These are phyloP conservation scores for Pestalotiopsis fici DNA, from an alignment of 2,329 filamentous ascomycete genomes.

Conservation along the genomic window DNA sequence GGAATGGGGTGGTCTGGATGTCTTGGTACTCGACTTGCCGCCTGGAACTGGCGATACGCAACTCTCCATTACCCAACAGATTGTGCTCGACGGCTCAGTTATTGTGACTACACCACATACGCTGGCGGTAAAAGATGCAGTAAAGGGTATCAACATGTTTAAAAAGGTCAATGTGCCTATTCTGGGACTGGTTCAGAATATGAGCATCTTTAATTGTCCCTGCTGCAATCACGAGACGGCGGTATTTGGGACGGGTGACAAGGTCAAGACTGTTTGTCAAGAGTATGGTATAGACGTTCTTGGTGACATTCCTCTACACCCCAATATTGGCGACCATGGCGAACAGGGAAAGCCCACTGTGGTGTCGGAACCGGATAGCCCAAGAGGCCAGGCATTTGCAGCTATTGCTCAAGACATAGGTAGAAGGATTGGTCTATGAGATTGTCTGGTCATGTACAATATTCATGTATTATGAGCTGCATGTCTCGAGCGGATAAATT, in stretches of 20 bases:
- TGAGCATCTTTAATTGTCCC: slow-evolving; percentile 82
- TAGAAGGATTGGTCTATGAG: slow-evolving; percentile 42
- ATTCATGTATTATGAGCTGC: not conserved
- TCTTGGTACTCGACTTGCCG: slow-evolving; percentile 87
- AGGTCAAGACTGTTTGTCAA: slow-evolving; percentile 68
- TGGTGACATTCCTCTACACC: slow-evolving; percentile 86
- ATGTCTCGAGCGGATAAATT: not conserved
- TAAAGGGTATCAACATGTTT: slow-evolving; percentile 93
- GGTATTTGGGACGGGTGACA: slow-evolving; percentile 70
- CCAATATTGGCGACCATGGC: slow-evolving; percentile 82
- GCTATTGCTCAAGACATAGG: slow-evolving; percentile 63
- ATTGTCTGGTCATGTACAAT: slow-evolving; percentile 8
- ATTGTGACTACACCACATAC: slow-evolving; percentile 95
- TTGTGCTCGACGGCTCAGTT: slow-evolving; percentile 83
- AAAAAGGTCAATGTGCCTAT: slow-evolving; percentile 79
- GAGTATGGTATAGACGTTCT: slow-evolving; percentile 78
- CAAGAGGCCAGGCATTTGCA: slow-evolving; percentile 71
- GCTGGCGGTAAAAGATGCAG: slow-evolving; percentile 85
- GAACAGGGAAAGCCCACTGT: slow-evolving; percentile 88
- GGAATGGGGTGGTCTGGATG: slow-evolving; percentile 86
- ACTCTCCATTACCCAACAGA: slow-evolving; percentile 93
- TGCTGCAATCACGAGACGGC: slow-evolving; percentile 73
- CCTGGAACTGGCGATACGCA: slow-evolving; percentile 96
- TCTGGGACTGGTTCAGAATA: slow-evolving; percentile 89
- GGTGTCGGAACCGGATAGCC: slow-evolving; percentile 78